Conservation (phyloP, 75 land plant species). For the Selaginella tamariscina region DNA sequence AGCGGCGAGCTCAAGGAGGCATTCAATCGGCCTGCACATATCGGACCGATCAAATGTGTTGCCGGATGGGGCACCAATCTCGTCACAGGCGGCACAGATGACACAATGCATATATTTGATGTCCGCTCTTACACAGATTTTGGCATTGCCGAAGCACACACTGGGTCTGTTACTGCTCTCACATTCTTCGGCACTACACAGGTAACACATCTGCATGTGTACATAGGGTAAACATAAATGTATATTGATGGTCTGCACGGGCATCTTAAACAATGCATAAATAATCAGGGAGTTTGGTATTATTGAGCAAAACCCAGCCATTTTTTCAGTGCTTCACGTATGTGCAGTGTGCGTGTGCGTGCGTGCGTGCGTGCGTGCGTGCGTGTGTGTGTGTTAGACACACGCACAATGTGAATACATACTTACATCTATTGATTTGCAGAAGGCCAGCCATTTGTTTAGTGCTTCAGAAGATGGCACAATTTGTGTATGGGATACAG, state of each 20-base stretch:
- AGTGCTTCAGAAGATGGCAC: slow-evolving; percentile 60
- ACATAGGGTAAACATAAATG: too few relatives aligned
- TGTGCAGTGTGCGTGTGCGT: neutral
- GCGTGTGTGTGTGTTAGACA: too few relatives aligned
- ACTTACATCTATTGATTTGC: neutral
- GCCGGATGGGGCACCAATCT: slow-evolving; percentile 53
- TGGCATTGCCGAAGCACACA: slow-evolving; percentile 44
- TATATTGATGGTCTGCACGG: too few relatives aligned
- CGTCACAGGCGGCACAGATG: slow-evolving; percentile 69
- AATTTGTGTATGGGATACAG: slow-evolving; percentile 62
- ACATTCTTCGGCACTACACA: slow-evolving; percentile 31
- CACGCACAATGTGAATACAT: neutral
- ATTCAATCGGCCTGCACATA: slow-evolving; percentile 83
- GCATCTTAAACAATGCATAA: too few relatives aligned
- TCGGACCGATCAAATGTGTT: slow-evolving; percentile 55
- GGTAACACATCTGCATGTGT: neutral
- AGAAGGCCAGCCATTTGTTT: slow-evolving; percentile 59
- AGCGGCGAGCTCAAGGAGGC: neutral
- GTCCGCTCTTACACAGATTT: slow-evolving; percentile 39
- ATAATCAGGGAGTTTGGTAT: too few relatives aligned
- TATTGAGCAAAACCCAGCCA: too few relatives aligned
- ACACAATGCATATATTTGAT: slow-evolving; percentile 76
- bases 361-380: slow-evolving; percentile 7
- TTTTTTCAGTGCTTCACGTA: too few relatives aligned
- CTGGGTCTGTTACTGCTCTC: slow-evolving; percentile 47